A percentile compares a stretch with the other conserved stretches of the same genome.
These are phyloP conservation scores for Yamadazyma trypodendri DNA, from an alignment of 1,139 yeast species.

Conservation along the genomic window DNA sequence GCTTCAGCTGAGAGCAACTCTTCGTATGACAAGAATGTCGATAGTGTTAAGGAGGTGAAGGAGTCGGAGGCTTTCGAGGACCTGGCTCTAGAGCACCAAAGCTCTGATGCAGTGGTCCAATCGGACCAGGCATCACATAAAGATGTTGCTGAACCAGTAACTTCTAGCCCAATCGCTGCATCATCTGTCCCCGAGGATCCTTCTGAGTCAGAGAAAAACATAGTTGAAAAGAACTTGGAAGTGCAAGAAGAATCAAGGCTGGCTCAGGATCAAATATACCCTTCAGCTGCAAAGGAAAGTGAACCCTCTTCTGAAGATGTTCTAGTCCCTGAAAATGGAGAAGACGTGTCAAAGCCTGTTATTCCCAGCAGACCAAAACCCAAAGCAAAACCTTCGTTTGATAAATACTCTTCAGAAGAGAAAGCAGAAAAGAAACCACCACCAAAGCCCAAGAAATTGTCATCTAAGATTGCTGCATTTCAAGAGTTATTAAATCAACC, in stretches of 20 bases:
- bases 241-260: neutral
- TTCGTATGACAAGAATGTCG: neutral
- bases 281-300: too few relatives aligned
- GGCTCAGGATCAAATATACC: too few relatives aligned
- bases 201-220: neutral
- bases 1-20: neutral
- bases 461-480: constrained; percentile 76
- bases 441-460: constrained; percentile 71
- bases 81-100: too few relatives aligned
- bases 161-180: neutral
- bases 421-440: constrained; percentile 44
- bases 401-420: neutral
- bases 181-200: neutral
- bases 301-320: neutral
- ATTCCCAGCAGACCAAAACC: constrained; percentile 11
- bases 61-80: too few relatives aligned
- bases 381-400: constrained; percentile 5
- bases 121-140: too few relatives aligned
- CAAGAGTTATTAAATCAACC: constrained; percentile 60
- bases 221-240: neutral
- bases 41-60: too few relatives aligned
- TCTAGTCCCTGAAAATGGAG: neutral
- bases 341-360: constrained; percentile 2
- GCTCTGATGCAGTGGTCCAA: too few relatives aligned
- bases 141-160: too few relatives aligned